These are phyloP conservation scores for Tetrapisispora iriomotensis DNA, from an alignment of 805 yeast species.

Conservation along the genomic window DNA sequence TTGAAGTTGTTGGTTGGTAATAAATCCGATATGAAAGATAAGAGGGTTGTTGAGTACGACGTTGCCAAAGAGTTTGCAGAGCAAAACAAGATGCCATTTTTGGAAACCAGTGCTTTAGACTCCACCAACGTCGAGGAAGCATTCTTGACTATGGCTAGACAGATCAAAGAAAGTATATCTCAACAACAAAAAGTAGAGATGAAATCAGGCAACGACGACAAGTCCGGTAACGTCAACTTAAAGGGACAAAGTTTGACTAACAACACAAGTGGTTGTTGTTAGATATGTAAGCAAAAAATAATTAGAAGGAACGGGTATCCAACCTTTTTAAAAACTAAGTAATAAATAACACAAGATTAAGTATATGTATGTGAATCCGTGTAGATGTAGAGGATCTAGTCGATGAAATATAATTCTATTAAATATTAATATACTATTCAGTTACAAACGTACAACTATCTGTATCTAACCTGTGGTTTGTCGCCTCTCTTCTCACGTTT, in stretches of 20 bases:
- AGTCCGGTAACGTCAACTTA: conserved; percentile 49
- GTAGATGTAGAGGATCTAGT: too few species aligned
- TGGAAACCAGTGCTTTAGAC: conserved; percentile 92
- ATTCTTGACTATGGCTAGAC: conserved; percentile 96
- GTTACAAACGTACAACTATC: too few species aligned
- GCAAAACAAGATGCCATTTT: conserved; percentile 77
- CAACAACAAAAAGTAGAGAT: conserved; percentile 32
- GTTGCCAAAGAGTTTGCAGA: conserved; percentile 98
- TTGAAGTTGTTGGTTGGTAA: conserved; percentile 93
- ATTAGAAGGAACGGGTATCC: too few species aligned
- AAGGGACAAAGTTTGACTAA: conserved; percentile 53
- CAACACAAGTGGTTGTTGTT: conserved; percentile 42
- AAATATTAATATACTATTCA: too few species aligned
- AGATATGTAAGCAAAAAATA: too few species aligned
- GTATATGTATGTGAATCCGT: neutral
- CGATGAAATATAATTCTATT: too few species aligned
- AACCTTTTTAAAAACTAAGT: too few species aligned
- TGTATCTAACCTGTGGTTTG: conserved; percentile 29
- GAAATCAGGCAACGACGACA: conserved; percentile 37
- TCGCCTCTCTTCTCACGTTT: conserved; percentile 34
- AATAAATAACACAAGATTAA: too few species aligned
- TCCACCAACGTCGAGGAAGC: conserved; percentile 98
- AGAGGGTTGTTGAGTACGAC: conserved; percentile 90
- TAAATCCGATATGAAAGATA: conserved; percentile 88
- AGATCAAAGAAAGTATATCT: conserved; percentile 92